Evolutionary conservation across 2,329 filamentous ascomycete genomes (phyloP).

Genomic region (Phaeosphaeria sp.): DNA sequence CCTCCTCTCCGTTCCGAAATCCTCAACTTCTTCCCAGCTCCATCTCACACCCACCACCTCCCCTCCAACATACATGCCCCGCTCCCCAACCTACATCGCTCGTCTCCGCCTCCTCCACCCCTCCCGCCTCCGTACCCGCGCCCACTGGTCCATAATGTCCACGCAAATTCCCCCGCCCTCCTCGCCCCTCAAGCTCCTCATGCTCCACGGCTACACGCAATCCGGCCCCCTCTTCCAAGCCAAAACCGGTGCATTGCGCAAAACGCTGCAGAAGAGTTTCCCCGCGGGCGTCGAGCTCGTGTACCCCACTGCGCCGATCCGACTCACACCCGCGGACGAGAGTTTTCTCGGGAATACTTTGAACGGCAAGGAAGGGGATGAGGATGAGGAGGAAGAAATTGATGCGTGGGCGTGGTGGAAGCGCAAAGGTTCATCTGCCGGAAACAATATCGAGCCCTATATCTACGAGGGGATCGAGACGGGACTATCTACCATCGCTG

Average conservation of each 20-base stretch:
- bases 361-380: conserved; percentile 24
- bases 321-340: conserved; percentile 55
- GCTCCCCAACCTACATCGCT: conserved; percentile 2
- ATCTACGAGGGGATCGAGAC: conserved; percentile 72
- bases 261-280: conserved; percentile 78
- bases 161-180: conserved; percentile 33
- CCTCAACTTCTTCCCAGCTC: background rate
- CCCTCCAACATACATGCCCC: conserved; percentile 10
- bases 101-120: conserved; percentile 19
- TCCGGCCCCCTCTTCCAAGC: conserved; percentile 83
- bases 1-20: background rate
- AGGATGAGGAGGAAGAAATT: conserved; percentile 57
- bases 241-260: conserved; percentile 88
- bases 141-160: conserved; percentile 38
- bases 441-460: conserved; percentile 51
- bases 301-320: conserved; percentile 56
- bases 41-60: background rate
- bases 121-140: conserved; percentile 22
- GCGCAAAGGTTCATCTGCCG: too few species aligned
- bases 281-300: conserved; percentile 58
- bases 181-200: conserved; percentile 54
- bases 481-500: conserved; percentile 69
- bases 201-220: conserved; percentile 81
- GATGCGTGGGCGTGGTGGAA: conserved; percentile 88
- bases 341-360: conserved; percentile 55